Evolutionary conservation across 2,329 filamentous ascomycete genomes (phyloP).

Genomic region (Fragosphaeria purpurea): DNA sequence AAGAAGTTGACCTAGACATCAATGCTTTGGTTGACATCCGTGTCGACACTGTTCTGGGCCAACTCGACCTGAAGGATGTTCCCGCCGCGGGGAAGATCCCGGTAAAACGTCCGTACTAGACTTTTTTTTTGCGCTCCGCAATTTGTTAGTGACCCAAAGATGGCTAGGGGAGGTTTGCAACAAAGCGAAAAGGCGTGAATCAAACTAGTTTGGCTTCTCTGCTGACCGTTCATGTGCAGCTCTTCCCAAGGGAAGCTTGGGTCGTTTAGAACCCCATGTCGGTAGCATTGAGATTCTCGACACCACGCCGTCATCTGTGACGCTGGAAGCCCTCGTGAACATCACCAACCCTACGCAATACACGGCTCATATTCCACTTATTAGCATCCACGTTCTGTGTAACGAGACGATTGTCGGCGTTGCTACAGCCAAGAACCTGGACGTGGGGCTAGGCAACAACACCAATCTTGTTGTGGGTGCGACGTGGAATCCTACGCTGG

Average conservation of each 20-base stretch:
- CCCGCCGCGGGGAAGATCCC: constrained; percentile 78
- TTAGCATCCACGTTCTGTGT: constrained; percentile 65
- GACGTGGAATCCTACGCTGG: constrained; percentile 62
- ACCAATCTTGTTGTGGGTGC: constrained; percentile 56
- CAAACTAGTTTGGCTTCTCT: not conserved
- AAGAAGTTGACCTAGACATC: constrained; percentile 61
- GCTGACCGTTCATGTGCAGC: constrained; percentile 33
- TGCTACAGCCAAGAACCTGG: constrained; percentile 54
- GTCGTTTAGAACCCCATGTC: constrained; percentile 49
- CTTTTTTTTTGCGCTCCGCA: constrained; percentile 38
- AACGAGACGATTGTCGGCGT: constrained; percentile 69
- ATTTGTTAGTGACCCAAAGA: constrained; percentile 20
- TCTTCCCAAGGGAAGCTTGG: constrained; percentile 43
- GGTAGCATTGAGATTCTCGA: constrained; percentile 62
- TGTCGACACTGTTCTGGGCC: constrained; percentile 70
- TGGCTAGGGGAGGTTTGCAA: not conserved
- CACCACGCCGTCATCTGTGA: constrained; percentile 61
- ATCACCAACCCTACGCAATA: constrained; percentile 88
- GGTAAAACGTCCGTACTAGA: constrained; percentile 74
- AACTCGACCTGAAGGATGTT: constrained; percentile 71
- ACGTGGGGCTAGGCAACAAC: constrained; percentile 61
- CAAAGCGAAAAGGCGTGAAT: too few species aligned
- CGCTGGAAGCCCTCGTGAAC: constrained; percentile 63
- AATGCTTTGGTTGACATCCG: constrained; percentile 74
- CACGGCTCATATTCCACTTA: constrained; percentile 68